Evolutionary conservation across 768 basidiomycete genomes (phyloP).

Genomic region (Leccinum subgranulosum): DNA sequence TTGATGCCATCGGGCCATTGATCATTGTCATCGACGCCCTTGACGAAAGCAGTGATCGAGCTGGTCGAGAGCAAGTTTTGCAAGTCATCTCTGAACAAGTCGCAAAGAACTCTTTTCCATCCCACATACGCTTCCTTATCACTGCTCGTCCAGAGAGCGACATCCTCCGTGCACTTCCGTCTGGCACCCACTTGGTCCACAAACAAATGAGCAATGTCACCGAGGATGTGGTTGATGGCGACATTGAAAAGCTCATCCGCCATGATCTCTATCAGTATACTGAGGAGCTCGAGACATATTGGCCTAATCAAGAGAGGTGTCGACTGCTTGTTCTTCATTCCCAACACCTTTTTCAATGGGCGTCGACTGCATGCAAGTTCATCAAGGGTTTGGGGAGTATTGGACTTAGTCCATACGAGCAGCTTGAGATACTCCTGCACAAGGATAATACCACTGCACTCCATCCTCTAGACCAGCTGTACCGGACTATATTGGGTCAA

Average conservation of each 20-base stretch:
- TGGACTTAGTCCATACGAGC: neutral
- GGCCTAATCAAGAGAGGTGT: neutral
- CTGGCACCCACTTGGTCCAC: no score
- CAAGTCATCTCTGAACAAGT: no score
- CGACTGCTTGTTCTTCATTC: neutral
- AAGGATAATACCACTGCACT: neutral
- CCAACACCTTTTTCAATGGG: neutral
- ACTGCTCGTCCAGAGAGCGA: no score
- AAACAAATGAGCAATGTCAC: neutral
- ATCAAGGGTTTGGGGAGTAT: neutral
- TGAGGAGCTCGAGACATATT: neutral
- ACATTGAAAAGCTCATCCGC: neutral
- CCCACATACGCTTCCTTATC: no score
- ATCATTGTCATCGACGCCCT: no score
- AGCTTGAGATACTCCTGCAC: neutral
- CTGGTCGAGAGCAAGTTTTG: no score
- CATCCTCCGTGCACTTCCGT: no score
- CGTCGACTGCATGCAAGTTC: neutral
- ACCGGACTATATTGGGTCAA: neutral
- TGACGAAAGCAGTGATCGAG: no score
- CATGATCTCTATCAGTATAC: neutral
- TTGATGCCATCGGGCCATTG: no score
- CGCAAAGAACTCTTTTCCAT: no score
- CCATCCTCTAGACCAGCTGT: neutral
- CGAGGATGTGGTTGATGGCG: neutral